A percentile compares a stretch with the other conserved stretches of the same genome.
Conservation (phyloP, 306 rosid species). For the Dalbergia oliveri region DNA sequence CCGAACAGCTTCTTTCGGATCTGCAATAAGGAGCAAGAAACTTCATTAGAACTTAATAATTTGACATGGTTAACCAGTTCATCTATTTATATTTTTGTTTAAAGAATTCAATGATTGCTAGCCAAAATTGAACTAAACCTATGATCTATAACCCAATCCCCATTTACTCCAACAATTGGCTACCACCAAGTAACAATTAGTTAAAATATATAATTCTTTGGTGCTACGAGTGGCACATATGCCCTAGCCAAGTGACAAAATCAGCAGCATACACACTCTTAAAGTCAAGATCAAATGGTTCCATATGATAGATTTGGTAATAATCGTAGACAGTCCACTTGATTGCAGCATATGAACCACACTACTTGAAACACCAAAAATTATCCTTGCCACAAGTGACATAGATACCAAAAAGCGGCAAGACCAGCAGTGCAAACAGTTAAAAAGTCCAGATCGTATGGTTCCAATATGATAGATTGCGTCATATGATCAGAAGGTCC, state of each 20-base stretch:
- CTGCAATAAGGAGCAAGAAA: constrained; percentile 58
- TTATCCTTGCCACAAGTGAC: background rate
- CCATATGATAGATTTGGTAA: background rate
- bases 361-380: background rate
- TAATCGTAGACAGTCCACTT: background rate
- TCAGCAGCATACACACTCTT: no score
- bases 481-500: background rate
- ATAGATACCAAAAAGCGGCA: background rate
- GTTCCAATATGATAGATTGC: background rate
- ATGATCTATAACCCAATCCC: background rate
- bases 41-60: constrained; percentile 12
- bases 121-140: background rate
- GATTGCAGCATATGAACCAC: background rate
- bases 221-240: background rate
- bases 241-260: background rate
- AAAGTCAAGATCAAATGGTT: background rate
- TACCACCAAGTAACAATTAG: background rate
- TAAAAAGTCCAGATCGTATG: background rate
- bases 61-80: background rate
- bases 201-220: background rate
- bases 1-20: constrained; percentile 83
- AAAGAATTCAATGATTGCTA: background rate
- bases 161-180: background rate
- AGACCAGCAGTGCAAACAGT: background rate
- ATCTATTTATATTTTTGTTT: background rate